Evolutionary conservation across 257 asterid species (phyloP).

Genomic region (Solanum ossicruentum): DNA sequence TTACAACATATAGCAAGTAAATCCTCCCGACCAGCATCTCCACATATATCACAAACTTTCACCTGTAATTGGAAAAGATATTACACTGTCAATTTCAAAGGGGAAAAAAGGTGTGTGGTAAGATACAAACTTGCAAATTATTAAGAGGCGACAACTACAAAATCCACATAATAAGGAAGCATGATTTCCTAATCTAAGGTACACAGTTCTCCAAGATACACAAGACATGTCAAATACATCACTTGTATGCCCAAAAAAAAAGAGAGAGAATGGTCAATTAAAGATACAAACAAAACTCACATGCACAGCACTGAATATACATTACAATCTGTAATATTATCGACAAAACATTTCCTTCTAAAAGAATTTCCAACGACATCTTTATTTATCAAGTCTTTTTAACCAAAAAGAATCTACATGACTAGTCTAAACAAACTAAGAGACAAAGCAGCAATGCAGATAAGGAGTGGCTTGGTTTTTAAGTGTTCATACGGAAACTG

Average conservation of each 20-base stretch:
- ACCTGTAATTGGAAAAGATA: slow-evolving; percentile 40
- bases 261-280: background rate
- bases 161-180: background rate
- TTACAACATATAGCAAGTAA: slow-evolving; percentile 76
- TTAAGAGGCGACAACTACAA: background rate
- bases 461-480: background rate
- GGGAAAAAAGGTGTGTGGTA: background rate
- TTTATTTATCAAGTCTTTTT: background rate
- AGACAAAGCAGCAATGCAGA: background rate
- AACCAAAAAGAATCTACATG: background rate
- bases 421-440: background rate
- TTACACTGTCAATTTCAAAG: background rate
- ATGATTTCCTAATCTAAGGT: background rate
- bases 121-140: background rate
- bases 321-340: background rate
- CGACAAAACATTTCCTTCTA: background rate
- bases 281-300: background rate
- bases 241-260: background rate
- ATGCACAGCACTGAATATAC: background rate
- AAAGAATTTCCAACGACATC: background rate
- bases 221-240: background rate
- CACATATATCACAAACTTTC: slow-evolving; percentile 95
- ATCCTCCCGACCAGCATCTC: slow-evolving; percentile 91
- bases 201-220: background rate
- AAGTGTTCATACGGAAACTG: background rate